Conservation (phyloP, 176 grass and related monocot genomes). For the Oropetium thomaeum region DNA sequence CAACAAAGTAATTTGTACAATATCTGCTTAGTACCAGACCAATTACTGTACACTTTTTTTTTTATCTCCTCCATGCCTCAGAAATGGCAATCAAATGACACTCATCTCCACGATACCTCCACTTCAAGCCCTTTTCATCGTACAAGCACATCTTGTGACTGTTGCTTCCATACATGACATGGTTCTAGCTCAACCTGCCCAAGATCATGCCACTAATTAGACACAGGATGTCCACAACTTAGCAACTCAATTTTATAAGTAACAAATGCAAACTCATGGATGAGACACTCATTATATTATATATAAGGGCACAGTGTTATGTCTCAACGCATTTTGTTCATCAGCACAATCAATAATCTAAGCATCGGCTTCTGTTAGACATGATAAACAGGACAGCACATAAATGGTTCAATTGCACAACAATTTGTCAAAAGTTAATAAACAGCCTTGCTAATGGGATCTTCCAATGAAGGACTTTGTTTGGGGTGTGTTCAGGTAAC, state of each 20-base stretch:
- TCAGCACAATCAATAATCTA: background rate
- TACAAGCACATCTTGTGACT: constrained; percentile 59
- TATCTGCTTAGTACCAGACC: background rate
- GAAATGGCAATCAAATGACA: background rate
- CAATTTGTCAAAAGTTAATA: background rate
- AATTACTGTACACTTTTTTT: background rate
- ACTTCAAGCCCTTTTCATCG: constrained; percentile 25
- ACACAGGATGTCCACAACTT: background rate
- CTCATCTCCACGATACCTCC: background rate
- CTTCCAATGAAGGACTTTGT: background rate
- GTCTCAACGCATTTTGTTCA: background rate
- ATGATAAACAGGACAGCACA: background rate
- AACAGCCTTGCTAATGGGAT: background rate
- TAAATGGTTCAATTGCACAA: background rate
- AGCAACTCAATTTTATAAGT: background rate
- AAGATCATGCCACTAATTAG: constrained; percentile 8
- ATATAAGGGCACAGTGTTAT: background rate
- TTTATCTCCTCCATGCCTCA: background rate
- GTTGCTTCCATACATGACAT: constrained; percentile 83
- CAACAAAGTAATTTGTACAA: background rate
- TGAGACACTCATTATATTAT: too few species aligned
- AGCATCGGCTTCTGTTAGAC: background rate
- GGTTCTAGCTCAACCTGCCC: constrained; percentile 57
- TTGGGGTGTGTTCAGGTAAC: background rate
- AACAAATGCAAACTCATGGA: background rate